A percentile compares a stretch with the other conserved stretches of the same genome.
These are phyloP conservation scores for Pythium myriotylum DNA, from an alignment of 352 stramenopile genomes.

Conservation along the genomic window DNA sequence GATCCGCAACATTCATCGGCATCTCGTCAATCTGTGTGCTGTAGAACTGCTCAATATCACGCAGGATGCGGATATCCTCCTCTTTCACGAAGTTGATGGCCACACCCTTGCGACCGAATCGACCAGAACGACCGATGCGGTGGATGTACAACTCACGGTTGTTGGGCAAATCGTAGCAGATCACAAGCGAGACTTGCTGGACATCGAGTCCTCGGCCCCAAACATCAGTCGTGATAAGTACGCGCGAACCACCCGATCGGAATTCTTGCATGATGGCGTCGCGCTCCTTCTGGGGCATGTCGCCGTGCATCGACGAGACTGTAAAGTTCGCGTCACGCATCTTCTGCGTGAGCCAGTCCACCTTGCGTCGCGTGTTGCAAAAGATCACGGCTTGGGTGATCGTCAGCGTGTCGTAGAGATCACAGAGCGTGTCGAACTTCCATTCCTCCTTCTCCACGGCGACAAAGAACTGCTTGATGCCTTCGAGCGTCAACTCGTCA, in stretches of 20 bases:
- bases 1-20: conserved; percentile 99
- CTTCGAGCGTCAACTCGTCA: conserved; percentile 97
- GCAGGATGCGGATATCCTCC: conserved; percentile 98
- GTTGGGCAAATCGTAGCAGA: conserved; percentile 99
- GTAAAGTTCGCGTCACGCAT: conserved; percentile 99
- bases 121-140: conserved; percentile 99
- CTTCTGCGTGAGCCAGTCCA: conserved; percentile 99
- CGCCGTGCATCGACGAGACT: conserved; percentile 99
- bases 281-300: conserved; percentile 99
- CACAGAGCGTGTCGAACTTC: conserved; percentile 99
- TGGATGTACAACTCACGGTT: conserved; percentile 99
- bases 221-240: conserved; percentile 99
- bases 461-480: conserved; percentile 99
- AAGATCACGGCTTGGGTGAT: conserved; percentile 99
- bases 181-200: conserved; percentile 97
- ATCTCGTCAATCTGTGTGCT: conserved; percentile 99
- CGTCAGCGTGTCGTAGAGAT: conserved; percentile 99
- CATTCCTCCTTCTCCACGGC: conserved; percentile 98
- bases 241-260: conserved; percentile 97
- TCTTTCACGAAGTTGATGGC: conserved; percentile 99
- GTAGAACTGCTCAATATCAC: conserved; percentile 99
- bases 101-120: conserved; percentile 99
- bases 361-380: conserved; percentile 98
- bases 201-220: conserved; percentile 99
- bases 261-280: conserved; percentile 99